phyloP scores from a whole-genome alignment of 257 asterid genomes.

The Nicotiana obtusifolia region DNA sequence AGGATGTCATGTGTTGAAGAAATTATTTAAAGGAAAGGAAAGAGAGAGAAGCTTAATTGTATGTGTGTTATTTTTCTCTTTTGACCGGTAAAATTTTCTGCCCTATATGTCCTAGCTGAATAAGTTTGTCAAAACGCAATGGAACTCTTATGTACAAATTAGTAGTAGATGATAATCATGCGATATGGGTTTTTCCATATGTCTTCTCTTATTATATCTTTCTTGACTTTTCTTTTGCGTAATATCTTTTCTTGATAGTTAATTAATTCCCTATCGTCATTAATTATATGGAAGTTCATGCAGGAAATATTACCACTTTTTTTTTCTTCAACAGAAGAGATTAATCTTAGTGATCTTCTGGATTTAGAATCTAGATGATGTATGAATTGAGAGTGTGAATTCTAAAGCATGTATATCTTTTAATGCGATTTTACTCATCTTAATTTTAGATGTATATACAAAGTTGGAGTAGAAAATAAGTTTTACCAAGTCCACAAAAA shows the following conservation, averaged over 20 bases:
- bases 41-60: neutral
- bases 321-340: neutral
- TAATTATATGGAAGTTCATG: neutral
- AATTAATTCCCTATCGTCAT: neutral
- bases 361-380: neutral
- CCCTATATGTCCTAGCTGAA: neutral
- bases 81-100: neutral
- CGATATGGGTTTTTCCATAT: neutral
- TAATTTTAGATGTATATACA: neutral
- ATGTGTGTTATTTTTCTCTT: neutral
- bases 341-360: no score
- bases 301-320: neutral
- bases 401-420: no score
- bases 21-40: neutral
- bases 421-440: no score
- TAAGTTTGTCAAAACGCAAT: neutral
- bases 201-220: neutral
- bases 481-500: neutral
- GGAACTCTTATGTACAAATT: conserved; percentile 4
- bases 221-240: neutral
- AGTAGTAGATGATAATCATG: neutral
- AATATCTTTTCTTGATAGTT: neutral
- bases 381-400: no score
- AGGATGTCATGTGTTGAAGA: conserved; percentile 46
- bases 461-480: neutral